Base-by-base conservation (phyloP, 2,329 filamentous ascomycete species). In the Cryphonectria naterciae region DNA sequence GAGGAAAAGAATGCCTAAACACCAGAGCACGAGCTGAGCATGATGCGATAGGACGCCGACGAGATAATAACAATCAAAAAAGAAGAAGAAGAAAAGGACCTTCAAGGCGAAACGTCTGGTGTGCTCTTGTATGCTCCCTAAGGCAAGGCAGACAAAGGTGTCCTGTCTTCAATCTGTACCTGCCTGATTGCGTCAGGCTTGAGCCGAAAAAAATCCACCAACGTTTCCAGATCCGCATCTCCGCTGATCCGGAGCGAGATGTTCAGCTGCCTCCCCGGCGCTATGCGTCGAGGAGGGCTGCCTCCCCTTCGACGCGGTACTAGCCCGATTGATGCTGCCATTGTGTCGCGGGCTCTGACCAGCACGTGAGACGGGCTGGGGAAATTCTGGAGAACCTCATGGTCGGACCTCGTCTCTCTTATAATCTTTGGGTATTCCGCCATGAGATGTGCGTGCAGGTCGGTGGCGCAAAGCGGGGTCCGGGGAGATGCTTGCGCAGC, bases 151-250 rank as follows among this genome's bases (percentile, higher is more conserved):
- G 54, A 58, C 28, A 58, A 19, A 28, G 43, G 41, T 22, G 17
- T 17, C 25, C 85, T 85, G 3, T 85, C 85, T 35, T 89, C 86
- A 60, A 88, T 83, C 77, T 85, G 86, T 69, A 88, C 81, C 70
- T 88, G 86, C 74, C 81, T 84, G 74, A 89, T 83, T 10, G 86
- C 84, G 70, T 88, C 86, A 2, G 87, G 87, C 83, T 89, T 86
- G 75, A 86, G 80, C 32, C 87, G 84, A 73, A 89, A 77, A 86
- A 87, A 89, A 75, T 89, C 87, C 68, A 84, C 81, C 87, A 87
- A 88, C 68, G 79, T 84, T 66, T 89, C 86, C 68, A 85, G 76
- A 72, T 87, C 84, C 41, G 82, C 81, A 35, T 87, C 85, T 56
- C 88, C 86, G 39, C 41, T 39, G 58, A 89, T 77, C 37, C 83